These are phyloP conservation scores for Microglena sp. DNA, from an alignment of 139 green algal genomes.

Conservation along the genomic window DNA sequence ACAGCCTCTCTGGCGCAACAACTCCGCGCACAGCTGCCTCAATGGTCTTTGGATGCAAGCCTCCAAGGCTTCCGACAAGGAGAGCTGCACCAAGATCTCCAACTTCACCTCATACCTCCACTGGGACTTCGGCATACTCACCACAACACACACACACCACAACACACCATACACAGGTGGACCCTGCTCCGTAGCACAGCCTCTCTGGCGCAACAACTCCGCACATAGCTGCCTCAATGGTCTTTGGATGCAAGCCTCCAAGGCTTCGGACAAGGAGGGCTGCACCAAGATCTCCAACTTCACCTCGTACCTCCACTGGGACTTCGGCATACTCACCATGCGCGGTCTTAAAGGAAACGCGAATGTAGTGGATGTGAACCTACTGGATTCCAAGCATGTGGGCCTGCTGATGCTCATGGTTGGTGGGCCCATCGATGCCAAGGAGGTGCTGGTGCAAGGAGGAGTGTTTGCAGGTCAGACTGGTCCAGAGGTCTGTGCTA, in stretches of 20 bases:
- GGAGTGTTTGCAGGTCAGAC: slow-evolving; percentile 26
- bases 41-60: too few relatives aligned
- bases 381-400: slow-evolving; percentile 36
- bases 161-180: too few relatives aligned
- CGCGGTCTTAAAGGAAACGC: slow-evolving; percentile 23
- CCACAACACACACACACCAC: too few relatives aligned
- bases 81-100: slow-evolving; percentile 21
- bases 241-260: slow-evolving; percentile 12
- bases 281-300: slow-evolving; percentile 35
- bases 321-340: slow-evolving; percentile 49
- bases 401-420: slow-evolving; percentile 28
- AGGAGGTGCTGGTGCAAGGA: slow-evolving; percentile 7
- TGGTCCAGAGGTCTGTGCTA: slow-evolving; percentile 16
- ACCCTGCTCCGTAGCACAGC: too few relatives aligned
- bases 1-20: too few relatives aligned
- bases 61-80: too few relatives aligned
- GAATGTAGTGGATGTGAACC: slow-evolving; percentile 17
- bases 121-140: slow-evolving; percentile 58
- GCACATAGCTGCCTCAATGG: slow-evolving; percentile 25
- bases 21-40: too few relatives aligned
- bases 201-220: slow-evolving; percentile 34
- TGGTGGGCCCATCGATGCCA: not conserved
- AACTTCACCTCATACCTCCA: slow-evolving; percentile 35
- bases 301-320: slow-evolving; percentile 41
- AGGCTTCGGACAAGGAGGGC: not conserved